Base-by-base conservation (phyloP, 2,329 filamentous ascomycete genomes). In the Fusarium sp. region DNA sequence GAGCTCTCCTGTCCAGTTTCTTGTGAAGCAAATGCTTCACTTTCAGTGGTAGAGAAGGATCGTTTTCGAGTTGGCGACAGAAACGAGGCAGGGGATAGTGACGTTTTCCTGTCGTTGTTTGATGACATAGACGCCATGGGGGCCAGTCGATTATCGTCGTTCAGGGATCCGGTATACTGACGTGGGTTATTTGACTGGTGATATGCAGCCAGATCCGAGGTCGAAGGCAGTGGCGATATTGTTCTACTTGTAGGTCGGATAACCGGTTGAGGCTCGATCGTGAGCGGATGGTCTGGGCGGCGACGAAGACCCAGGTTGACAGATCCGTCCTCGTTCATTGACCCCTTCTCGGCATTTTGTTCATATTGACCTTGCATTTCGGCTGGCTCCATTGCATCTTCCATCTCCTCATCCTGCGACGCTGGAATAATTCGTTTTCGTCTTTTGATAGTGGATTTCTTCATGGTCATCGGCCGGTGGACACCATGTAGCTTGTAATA, bases 401-500 rank as follows among this genome's bases (percentile, higher is more conserved):
- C 84, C 51, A 84, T 81, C 55, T 87, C 83, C 38, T 85, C 84
- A 77, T 86, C 87, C 55, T 88, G 85, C 33, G 90, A 85, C 24
- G 93, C 94, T 24, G 96, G 95, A 48, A 98, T 95, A 11, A 98
- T 95, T 66, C 96, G 92, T 87, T 98, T 98, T 69, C 96, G 89
- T 71, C 96, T 90, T 83, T 99, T 98, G 82, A 99, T 99, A 33
- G 97, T 93, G 7, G 94, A 93, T 82, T 98, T 98, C 83, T 98
- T 99, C 96, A 99, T 98, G n/a, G 94, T 94, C 10, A 96, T 94
- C 0, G 96, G 96, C 47, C 96, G 90, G 82, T 98, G 96, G 36
- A 95, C 91, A 62, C 95, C 95, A 81, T 99, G 96, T 6, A 99
- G 90, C 83, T 98, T 98, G 85, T 97, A 95, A 82, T 99, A 99